phyloP scores from a whole-genome alignment of 2,329 filamentous ascomycete species.

The Penicillium janthinellum region DNA sequence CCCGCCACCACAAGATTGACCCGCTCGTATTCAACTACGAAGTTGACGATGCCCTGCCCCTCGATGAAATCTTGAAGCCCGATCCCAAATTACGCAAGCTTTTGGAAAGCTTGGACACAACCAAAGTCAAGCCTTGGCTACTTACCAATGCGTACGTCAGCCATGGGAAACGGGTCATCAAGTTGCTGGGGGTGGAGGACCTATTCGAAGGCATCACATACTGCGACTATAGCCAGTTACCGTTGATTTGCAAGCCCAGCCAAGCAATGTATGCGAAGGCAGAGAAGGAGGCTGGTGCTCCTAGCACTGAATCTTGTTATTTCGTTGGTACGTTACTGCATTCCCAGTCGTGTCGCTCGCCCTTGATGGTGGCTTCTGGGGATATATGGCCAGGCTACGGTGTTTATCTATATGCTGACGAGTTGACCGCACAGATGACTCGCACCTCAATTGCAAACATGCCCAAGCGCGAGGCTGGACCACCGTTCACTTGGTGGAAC shows the following conservation, averaged over 20 bases:
- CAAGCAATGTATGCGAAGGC: constrained; percentile 83
- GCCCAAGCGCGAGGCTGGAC: constrained; percentile 84
- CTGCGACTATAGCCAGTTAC: constrained; percentile 78
- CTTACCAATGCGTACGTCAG: constrained; percentile 95
- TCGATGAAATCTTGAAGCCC: constrained; percentile 81
- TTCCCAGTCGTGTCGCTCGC: neutral
- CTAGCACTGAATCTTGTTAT: constrained; percentile 72
- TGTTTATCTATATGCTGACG: constrained; percentile 16
- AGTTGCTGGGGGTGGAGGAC: constrained; percentile 78
- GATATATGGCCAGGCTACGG: neutral
- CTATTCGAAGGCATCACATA: constrained; percentile 93
- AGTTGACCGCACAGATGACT: constrained; percentile 66
- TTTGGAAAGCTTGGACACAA: constrained; percentile 78
- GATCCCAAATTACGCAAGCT: constrained; percentile 73
- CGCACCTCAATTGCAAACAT: constrained; percentile 75
- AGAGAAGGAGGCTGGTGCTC: constrained; percentile 78
- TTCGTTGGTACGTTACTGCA: constrained; percentile 75
- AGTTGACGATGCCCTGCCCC: constrained; percentile 90
- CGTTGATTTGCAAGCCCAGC: constrained; percentile 84
- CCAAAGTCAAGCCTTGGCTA: constrained; percentile 86
- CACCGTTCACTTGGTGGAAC: constrained; percentile 81
- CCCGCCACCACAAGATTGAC: constrained; percentile 92
- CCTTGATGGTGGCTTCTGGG: neutral
- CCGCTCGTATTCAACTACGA: constrained; percentile 91
- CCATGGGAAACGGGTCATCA: constrained; percentile 80